These are phyloP conservation scores for Aspergillus bombycis DNA, from an alignment of 2,329 filamentous ascomycete genomes.

Conservation along the genomic window DNA sequence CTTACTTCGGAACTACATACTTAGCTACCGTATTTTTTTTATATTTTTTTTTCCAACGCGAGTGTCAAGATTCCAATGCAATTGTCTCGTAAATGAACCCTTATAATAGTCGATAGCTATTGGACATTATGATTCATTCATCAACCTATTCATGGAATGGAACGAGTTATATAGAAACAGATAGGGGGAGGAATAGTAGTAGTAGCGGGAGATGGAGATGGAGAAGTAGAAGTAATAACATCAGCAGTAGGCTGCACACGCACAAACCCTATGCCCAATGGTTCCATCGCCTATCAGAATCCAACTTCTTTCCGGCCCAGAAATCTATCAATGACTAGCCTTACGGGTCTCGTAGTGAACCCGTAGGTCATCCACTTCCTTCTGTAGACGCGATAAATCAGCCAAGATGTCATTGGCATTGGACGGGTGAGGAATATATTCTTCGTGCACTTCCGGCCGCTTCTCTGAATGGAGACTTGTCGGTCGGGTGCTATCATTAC, in stretches of 20 bases:
- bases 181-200: not conserved
- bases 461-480: slow-evolving; percentile 22
- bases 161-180: slow-evolving; percentile 9
- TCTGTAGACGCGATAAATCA: slow-evolving; percentile 71
- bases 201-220: no score
- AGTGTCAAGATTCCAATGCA: not conserved
- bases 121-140: slow-evolving; percentile 10
- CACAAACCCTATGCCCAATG: not conserved
- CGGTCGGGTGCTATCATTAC: slow-evolving; percentile 31
- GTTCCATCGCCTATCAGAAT: not conserved
- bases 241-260: not conserved
- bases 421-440: slow-evolving; percentile 40
- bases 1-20: not conserved
- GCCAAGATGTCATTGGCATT: slow-evolving; percentile 66
- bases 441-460: slow-evolving; percentile 26
- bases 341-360: slow-evolving; percentile 42
- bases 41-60: no score
- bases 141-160: slow-evolving; percentile 9
- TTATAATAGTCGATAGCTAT: not conserved
- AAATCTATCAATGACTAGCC: slow-evolving; percentile 27
- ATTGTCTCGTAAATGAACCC: not conserved
- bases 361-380: slow-evolving; percentile 69
- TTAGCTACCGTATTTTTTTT: no score
- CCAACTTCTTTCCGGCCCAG: not conserved
- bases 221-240: not conserved